Conservation (phyloP, 225 moss, liverwort and hornwort species). For the Pseudoscleropodium purum region DNA sequence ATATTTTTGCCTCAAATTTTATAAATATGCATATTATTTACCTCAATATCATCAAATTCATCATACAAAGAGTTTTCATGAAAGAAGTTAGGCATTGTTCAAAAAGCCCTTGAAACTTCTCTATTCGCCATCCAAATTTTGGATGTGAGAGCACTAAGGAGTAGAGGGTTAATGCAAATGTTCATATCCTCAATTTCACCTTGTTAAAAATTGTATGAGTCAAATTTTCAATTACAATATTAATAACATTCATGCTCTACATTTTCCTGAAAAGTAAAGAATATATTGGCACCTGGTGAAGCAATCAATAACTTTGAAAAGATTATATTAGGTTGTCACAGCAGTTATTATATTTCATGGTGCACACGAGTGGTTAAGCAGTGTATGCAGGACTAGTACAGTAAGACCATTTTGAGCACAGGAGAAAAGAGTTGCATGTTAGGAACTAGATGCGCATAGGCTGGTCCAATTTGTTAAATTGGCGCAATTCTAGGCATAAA, state of each 20-base stretch:
- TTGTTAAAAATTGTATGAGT: neutral
- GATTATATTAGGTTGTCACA: neutral
- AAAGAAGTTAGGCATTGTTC: neutral
- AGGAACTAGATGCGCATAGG: neutral
- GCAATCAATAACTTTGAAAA: neutral
- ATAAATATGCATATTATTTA: neutral
- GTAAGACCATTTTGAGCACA: neutral
- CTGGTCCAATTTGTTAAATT: neutral
- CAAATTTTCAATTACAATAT: neutral
- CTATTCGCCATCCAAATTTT: neutral
- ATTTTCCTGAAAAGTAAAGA: neutral
- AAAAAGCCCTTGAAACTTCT: neutral
- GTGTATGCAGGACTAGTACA: neutral
- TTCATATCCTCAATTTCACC: neutral
- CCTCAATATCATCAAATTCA: no score
- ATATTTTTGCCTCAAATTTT: neutral
- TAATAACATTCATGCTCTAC: neutral
- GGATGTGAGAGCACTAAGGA: accelerated
- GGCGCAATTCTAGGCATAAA: neutral
- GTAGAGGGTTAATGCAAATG: neutral
- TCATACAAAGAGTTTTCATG: no score
- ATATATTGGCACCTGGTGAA: no score
- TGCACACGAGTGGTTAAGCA: neutral
- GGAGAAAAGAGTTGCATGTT: neutral
- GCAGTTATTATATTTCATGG: neutral